phyloP scores from a whole-genome alignment of 208 protist species.

The Leishmania gerbilli region DNA sequence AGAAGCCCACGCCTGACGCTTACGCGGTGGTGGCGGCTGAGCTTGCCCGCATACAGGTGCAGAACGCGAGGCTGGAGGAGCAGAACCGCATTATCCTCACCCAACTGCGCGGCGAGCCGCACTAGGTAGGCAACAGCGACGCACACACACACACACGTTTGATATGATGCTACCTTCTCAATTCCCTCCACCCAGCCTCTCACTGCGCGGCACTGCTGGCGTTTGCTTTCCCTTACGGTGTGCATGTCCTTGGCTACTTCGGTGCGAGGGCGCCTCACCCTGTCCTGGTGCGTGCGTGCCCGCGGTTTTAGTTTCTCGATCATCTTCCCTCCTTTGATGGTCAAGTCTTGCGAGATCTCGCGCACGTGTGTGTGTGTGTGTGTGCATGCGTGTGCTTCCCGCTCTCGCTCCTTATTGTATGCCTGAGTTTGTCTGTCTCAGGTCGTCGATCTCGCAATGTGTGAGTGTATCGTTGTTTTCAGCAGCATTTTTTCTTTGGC shows the following conservation, averaged over 20 bases:
- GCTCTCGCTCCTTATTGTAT: neutral
- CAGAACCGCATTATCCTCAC: conserved; percentile 65
- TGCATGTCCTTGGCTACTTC: neutral
- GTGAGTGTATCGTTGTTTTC: neutral
- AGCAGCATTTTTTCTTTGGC: neutral
- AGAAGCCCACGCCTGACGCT: neutral
- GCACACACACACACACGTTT: neutral
- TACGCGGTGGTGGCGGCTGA: conserved; percentile 34
- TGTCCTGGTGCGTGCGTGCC: neutral
- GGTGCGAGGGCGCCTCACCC: neutral
- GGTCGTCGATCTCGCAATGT: neutral
- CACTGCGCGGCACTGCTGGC: neutral
- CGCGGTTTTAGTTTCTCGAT: neutral
- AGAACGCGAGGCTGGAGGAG: conserved; percentile 55
- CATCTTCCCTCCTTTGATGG: neutral
- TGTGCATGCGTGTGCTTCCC: neutral
- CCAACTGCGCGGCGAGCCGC: conserved; percentile 15
- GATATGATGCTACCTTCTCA: neutral
- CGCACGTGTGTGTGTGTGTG: neutral
- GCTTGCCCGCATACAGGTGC: conserved; percentile 50
- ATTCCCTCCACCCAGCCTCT: neutral
- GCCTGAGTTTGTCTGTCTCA: neutral
- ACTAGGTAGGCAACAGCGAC: neutral
- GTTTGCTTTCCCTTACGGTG: neutral
- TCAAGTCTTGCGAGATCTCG: neutral